A percentile compares a stretch with the other conserved stretches of the same genome.
phyloP scores from a whole-genome alignment of 371 early-diverging fungal genomes.

The Mortierella sp. region DNA sequence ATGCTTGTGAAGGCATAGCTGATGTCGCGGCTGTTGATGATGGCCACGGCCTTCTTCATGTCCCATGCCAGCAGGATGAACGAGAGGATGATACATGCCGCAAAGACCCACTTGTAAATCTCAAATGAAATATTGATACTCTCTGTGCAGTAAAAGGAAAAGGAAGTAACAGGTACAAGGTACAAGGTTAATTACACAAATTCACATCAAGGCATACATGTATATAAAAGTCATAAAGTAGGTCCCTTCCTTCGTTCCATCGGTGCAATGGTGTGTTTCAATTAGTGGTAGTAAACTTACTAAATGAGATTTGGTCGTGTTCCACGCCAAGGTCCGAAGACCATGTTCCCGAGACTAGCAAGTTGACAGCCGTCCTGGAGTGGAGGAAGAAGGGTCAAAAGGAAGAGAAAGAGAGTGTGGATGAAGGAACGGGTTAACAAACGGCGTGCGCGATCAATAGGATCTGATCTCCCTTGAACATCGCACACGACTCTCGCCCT shows the following conservation, averaged over 20 bases:
- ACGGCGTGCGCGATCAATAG: too few species aligned
- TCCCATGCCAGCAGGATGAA: constrained; percentile 83
- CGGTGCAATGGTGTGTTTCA: background rate
- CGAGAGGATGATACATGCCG: constrained; percentile 79
- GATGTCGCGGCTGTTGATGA: constrained; percentile 80
- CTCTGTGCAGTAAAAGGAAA: background rate
- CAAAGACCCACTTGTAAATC: constrained; percentile 65
- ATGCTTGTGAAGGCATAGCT: constrained; percentile 82
- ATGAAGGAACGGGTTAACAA: too few species aligned
- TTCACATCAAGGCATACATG: too few species aligned
- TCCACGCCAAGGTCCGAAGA: constrained; percentile 16
- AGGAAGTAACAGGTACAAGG: background rate
- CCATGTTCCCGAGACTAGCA: constrained; percentile 22
- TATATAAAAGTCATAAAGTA: too few species aligned
- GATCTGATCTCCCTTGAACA: constrained; percentile 18
- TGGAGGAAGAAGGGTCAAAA: background rate
- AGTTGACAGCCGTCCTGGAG: constrained; percentile 33
- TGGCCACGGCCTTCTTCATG: constrained; percentile 73
- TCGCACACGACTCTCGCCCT: background rate
- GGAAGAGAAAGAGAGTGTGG: background rate
- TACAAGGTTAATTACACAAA: background rate
- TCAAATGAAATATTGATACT: constrained; percentile 32
- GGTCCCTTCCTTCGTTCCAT: background rate
- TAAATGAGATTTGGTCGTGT: constrained; percentile 16
- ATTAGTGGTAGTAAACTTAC: constrained; percentile 9